These are phyloP conservation scores for Middelhovenomyces tepae DNA, from an alignment of 805 yeast genomes.

Conservation along the genomic window DNA sequence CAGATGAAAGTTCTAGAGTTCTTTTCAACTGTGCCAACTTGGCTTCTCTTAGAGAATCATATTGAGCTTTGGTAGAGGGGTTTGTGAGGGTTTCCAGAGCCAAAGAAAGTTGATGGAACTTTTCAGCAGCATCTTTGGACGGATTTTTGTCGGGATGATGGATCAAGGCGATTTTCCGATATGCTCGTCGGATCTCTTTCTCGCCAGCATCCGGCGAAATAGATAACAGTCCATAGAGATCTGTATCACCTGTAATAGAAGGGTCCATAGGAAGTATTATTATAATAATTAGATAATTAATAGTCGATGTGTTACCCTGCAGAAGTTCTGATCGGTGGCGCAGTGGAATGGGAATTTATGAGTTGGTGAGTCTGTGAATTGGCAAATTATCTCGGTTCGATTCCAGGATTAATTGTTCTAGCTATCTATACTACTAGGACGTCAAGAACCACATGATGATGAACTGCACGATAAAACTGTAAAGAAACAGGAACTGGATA, in stretches of 20 bases:
- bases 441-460: constrained; percentile 68
- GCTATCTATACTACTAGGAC: too few species aligned
- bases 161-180: constrained; percentile 8
- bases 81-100: constrained; percentile 18
- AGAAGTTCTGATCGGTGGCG: too few species aligned
- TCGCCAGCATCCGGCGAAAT: constrained; percentile 5
- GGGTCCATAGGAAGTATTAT: too few species aligned
- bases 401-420: too few species aligned
- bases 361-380: too few species aligned
- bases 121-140: constrained; percentile 18
- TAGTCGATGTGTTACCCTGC: too few species aligned
- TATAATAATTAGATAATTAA: too few species aligned
- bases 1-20: constrained; percentile 8
- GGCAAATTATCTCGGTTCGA: too few species aligned
- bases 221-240: constrained; percentile 19
- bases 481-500: constrained; percentile 77
- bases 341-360: too few species aligned
- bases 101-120: constrained; percentile 19
- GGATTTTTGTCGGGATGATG: constrained; percentile 25
- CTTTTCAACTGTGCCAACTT: constrained; percentile 9
- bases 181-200: constrained; percentile 8
- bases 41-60: constrained; percentile 14
- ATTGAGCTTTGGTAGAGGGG: constrained; percentile 11
- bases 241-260: constrained; percentile 11
- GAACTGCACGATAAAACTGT: constrained; percentile 75